A percentile compares a stretch with the other conserved stretches of the same genome.
Conservation (phyloP, 148 eudicot species). For the Amaranthus palmeri region DNA sequence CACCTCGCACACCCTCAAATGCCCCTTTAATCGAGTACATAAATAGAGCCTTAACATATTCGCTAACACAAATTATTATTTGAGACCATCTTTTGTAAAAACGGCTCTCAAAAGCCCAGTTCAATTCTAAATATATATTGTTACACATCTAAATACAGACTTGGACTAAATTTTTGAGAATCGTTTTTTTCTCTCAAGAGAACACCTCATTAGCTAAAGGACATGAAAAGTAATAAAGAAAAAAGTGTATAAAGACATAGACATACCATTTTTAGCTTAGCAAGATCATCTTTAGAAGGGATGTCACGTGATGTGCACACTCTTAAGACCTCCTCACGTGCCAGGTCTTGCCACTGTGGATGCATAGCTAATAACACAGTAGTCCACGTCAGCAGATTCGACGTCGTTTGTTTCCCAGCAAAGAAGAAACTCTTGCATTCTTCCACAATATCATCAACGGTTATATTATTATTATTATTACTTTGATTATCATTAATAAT, state of each 20-base stretch:
- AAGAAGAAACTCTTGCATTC: constrained; percentile 97
- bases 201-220: not conserved
- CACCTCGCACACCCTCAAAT: too few species aligned
- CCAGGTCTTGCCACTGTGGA: constrained; percentile 80
- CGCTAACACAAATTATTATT: too few species aligned
- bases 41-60: too few species aligned
- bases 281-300: constrained; percentile 77
- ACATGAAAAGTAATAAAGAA: not conserved
- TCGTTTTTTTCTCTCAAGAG: too few species aligned
- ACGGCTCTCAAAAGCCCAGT: too few species aligned
- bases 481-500: constrained; percentile 16
- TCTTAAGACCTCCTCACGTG: constrained; percentile 86
- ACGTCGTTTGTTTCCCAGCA: constrained; percentile 91
- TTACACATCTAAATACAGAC: too few species aligned
- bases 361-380: constrained; percentile 86
- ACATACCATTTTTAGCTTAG: constrained; percentile 80
- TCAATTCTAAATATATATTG: too few species aligned
- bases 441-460: constrained; percentile 77
- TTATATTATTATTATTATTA: constrained; percentile 35
- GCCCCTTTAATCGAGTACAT: too few species aligned
- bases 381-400: constrained; percentile 96
- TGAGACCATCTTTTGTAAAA: too few species aligned
- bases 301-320: constrained; percentile 89
- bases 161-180: too few species aligned
- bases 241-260: not conserved